These are phyloP conservation scores for Holtermannia corniformis DNA, from an alignment of 768 basidiomycete genomes.

Conservation along the genomic window DNA sequence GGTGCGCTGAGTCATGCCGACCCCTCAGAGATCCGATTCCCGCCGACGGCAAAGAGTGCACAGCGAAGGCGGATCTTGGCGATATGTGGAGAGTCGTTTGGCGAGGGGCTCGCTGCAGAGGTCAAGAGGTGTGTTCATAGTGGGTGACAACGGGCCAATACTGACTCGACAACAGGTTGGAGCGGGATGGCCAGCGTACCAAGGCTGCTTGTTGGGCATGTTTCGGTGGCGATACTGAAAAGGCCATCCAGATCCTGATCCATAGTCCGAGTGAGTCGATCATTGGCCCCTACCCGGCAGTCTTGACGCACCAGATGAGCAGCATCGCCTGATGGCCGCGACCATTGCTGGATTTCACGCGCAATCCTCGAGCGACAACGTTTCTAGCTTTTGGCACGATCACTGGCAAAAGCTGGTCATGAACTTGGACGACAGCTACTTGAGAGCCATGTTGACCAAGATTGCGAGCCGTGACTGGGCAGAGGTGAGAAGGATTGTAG, in stretches of 20 bases:
- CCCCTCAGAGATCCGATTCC: constrained; percentile 10
- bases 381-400: constrained; percentile 21
- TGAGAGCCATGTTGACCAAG: constrained; percentile 31
- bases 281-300: background rate
- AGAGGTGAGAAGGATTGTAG: background rate
- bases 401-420: constrained; percentile 29
- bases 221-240: constrained; percentile 32
- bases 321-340: constrained; percentile 30
- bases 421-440: constrained; percentile 34
- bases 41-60: constrained; percentile 11
- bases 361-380: constrained; percentile 15
- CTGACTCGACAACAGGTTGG: constrained; percentile 2
- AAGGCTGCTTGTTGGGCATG: constrained; percentile 37
- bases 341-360: constrained; percentile 27
- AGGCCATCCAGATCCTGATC: constrained; percentile 31
- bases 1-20: constrained; percentile 2
- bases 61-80: constrained; percentile 32
- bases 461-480: constrained; percentile 37
- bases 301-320: constrained; percentile 15
- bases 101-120: constrained; percentile 14
- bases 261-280: constrained; percentile 22
- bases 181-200: constrained; percentile 24
- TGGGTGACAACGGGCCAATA: background rate
- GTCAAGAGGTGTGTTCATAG: constrained; percentile 18
- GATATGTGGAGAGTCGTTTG: constrained; percentile 21